A percentile compares a stretch with the other conserved stretches of the same genome.
These are phyloP conservation scores for Pittosporum tobira DNA, from an alignment of 129 eudicot genomes.

Conservation along the genomic window DNA sequence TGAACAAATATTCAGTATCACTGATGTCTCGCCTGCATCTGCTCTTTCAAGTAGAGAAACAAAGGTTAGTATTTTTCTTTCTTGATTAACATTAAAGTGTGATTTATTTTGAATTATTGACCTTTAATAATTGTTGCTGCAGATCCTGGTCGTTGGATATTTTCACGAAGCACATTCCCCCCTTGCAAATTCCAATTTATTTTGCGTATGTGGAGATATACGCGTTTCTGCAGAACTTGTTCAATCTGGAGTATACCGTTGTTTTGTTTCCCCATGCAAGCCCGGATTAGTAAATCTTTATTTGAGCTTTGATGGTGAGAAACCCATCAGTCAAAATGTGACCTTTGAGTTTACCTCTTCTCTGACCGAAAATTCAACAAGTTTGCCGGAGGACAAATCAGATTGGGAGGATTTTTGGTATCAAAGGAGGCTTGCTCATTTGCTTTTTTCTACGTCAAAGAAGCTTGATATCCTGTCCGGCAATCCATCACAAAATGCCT, in stretches of 20 bases:
- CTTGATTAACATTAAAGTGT: too few species aligned
- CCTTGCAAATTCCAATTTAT: slow-evolving; percentile 36
- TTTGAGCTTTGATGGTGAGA: slow-evolving; percentile 66
- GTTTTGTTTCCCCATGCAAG: slow-evolving; percentile 47
- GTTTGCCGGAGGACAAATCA: slow-evolving; percentile 33
- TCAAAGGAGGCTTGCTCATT: slow-evolving; percentile 75
- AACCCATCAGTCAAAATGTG: slow-evolving; percentile 67
- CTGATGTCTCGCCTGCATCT: slow-evolving; percentile 82
- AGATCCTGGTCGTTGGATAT: slow-evolving; percentile 70
- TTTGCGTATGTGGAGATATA: slow-evolving; percentile 60
- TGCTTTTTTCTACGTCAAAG: slow-evolving; percentile 83
- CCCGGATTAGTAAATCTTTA: slow-evolving; percentile 65
- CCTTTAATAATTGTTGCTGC: slow-evolving; percentile 22
- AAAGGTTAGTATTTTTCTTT: slow-evolving; percentile 38
- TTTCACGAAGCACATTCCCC: slow-evolving; percentile 46
- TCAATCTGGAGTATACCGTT: slow-evolving; percentile 82
- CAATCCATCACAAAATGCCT: slow-evolving; percentile 39
- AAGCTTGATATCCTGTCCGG: slow-evolving; percentile 42
- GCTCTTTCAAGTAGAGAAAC: slow-evolving; percentile 77
- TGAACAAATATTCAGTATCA: slow-evolving; percentile 56
- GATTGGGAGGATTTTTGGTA: slow-evolving; percentile 52
- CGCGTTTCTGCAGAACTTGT: slow-evolving; percentile 52
- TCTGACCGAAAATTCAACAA: slow-evolving; percentile 7
- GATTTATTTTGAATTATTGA: not conserved
- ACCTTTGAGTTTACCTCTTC: slow-evolving; percentile 64